Base-by-base conservation (phyloP, 441 rosid species). In the Theobroma grandiflorum region DNA sequence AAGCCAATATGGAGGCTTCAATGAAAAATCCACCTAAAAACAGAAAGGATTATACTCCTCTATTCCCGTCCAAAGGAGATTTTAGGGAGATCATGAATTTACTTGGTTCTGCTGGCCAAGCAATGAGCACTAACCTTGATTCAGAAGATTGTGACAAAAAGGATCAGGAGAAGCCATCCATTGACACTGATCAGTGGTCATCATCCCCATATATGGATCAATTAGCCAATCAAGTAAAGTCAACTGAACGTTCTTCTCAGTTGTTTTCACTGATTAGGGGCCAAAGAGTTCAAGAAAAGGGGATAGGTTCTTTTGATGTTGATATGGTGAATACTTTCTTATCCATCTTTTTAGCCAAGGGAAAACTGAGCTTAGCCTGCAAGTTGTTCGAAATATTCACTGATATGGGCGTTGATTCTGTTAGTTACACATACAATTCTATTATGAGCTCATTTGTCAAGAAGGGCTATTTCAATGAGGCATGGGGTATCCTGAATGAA, bases 271-370 rank as follows among this genome's bases (percentile, higher is more conserved):
- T 89, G 75, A 82, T 76, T 4, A 89, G 87, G 80, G 95, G 97
- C 14, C 85, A 80, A 47, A 90, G 95, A 62, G 96, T 93, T 80
- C 85, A 86, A 74, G 91, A 74, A 50, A 89, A 79, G 57, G 87
- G 83, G 15, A 26, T 61, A 6, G 87, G 67, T 18, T 87, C 95
- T 20, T 90, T 95, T 58, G 96, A 94, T 78, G 90, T 90, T 18
- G 94, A 87, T 78, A 92, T 96, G 98, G 90, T 93, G 69, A 96
- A 94, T 76, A 94, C 98, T 0, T 96, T 89, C 82, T 80, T 94
- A 79, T 96, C 97, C 8, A 91, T 96, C 58, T 96, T 92, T 83
- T 86, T 96, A 59, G 91, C 94, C 15, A 93, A 84, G 85, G 98
- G 98, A 59, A 87, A 93, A 82, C 87, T 93, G 85, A 96, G 91